Evolutionary conservation across 306 rosid genomes (phyloP).

Genomic region (Castanea crenata): DNA sequence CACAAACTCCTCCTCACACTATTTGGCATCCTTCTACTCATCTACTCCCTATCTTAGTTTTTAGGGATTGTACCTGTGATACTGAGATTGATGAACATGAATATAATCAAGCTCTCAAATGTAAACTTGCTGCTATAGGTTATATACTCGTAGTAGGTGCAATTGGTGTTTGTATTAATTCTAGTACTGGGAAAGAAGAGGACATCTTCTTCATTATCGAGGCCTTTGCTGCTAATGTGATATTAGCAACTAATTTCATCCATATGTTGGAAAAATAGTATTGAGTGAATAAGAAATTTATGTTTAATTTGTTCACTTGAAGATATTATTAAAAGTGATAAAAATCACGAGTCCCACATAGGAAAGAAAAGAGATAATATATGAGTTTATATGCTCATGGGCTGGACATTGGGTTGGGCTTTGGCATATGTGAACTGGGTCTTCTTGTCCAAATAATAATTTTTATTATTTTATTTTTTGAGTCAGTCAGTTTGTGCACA

Average conservation of each 20-base stretch:
- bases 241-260: slow-evolving; percentile 67
- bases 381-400: no score
- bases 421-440: no score
- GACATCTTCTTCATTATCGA: slow-evolving; percentile 55
- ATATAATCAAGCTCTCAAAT: neutral
- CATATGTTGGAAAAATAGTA: slow-evolving; percentile 14
- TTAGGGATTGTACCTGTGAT: slow-evolving; percentile 40
- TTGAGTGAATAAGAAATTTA: no score
- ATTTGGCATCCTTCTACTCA: neutral
- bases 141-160: slow-evolving; percentile 38
- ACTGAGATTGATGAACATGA: neutral
- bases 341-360: no score
- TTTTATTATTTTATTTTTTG: no score
- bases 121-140: slow-evolving; percentile 16
- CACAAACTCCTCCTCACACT: neutral
- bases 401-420: no score
- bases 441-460: no score
- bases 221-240: slow-evolving; percentile 79
- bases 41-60: slow-evolving; percentile 20
- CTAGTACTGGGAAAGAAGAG: slow-evolving; percentile 57
- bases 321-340: no score
- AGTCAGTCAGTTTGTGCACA: no score
- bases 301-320: no score
- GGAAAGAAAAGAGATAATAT: no score
- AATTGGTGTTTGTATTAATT: slow-evolving; percentile 44